A percentile compares a stretch with the other conserved stretches of the same genome.
Conservation (phyloP, 306 rosid genomes). For the Senna siamea region DNA sequence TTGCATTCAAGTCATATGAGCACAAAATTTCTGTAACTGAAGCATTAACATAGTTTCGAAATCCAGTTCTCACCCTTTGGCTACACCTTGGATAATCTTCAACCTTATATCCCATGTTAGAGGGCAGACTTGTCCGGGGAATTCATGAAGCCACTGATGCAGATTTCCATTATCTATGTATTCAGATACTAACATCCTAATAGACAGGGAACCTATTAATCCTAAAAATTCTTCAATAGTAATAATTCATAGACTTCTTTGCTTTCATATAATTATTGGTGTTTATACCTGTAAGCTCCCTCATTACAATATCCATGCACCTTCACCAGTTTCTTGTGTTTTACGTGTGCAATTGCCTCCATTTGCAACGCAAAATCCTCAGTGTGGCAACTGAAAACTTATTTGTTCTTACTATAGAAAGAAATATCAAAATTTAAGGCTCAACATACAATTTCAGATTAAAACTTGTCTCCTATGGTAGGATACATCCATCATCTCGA, state of each 20-base stretch:
- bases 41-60: neutral
- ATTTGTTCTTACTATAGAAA: neutral
- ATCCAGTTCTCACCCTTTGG: conserved; percentile 62
- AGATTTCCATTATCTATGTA: conserved; percentile 64
- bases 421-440: neutral
- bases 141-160: conserved; percentile 67
- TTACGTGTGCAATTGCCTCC: conserved; percentile 58
- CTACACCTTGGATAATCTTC: conserved; percentile 61
- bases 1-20: neutral
- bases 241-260: neutral
- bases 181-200: conserved; percentile 62
- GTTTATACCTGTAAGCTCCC: conserved; percentile 51
- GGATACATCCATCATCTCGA: neutral
- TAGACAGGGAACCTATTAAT: neutral
- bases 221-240: neutral
- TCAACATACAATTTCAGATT: neutral
- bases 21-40: neutral
- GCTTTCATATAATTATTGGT: neutral
- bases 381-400: conserved; percentile 44
- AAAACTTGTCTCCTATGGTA: too few species aligned
- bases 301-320: conserved; percentile 61
- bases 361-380: conserved; percentile 57
- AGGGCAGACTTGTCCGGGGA: conserved; percentile 51
- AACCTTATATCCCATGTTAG: conserved; percentile 64
- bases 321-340: conserved; percentile 60